These are phyloP conservation scores for Mycena floridula DNA, from an alignment of 768 basidiomycete species.

Conservation along the genomic window DNA sequence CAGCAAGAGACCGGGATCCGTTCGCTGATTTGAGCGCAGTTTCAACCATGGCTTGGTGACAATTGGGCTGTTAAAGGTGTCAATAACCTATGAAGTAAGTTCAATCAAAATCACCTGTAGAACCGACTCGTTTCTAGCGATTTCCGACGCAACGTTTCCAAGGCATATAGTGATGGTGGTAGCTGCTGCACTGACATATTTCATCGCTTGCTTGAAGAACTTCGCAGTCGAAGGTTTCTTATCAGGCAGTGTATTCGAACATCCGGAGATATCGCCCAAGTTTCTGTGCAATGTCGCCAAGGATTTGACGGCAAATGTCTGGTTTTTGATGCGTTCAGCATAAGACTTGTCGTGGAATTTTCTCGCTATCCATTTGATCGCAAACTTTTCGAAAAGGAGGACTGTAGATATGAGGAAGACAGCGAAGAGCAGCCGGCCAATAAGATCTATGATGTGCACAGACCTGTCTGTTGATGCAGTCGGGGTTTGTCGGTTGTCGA, in stretches of 20 bases:
- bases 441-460: conserved; percentile 40
- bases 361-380: conserved; percentile 79
- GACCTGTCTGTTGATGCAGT: conserved; percentile 22
- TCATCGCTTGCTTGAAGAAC: conserved; percentile 64
- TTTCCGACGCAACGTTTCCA: conserved; percentile 41
- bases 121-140: too few relatives aligned
- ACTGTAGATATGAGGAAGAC: conserved; percentile 62
- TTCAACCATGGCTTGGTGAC: conserved; percentile 74
- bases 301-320: conserved; percentile 70
- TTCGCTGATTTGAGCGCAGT: conserved; percentile 74
- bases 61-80: conserved; percentile 76
- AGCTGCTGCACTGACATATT: conserved; percentile 65
- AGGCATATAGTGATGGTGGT: conserved; percentile 75
- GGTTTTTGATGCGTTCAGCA: conserved; percentile 71
- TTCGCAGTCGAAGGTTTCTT: conserved; percentile 38
- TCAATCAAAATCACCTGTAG: not conserved
- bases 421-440: conserved; percentile 68
- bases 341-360: conserved; percentile 81
- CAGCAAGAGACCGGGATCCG: conserved; percentile 75
- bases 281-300: conserved; percentile 75
- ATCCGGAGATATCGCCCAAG: conserved; percentile 67
- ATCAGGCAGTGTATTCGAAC: conserved; percentile 49
- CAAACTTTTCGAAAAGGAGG: conserved; percentile 76
- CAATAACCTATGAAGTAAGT: not conserved
- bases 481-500: conserved; percentile 35